Conservation (phyloP, 192 early-diverging fungal genomes). For the Neocallimastix lanati region DNA sequence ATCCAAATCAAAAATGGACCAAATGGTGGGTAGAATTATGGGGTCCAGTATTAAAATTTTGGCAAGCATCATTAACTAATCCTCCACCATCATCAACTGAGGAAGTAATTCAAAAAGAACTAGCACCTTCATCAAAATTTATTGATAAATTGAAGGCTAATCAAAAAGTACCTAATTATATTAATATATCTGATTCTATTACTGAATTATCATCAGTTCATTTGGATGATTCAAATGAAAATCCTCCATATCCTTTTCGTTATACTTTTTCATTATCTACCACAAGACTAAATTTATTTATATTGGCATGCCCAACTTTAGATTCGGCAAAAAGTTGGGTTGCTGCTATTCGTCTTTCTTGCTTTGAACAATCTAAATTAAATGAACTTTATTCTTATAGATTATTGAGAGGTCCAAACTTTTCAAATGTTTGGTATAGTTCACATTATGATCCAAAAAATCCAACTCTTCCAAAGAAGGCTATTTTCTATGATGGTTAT, state of each 20-base stretch:
- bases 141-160: not conserved
- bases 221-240: not conserved
- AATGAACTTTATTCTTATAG: constrained; percentile 13
- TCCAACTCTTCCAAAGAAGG: not conserved
- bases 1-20: not conserved
- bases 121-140: not conserved
- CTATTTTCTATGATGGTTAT: constrained; percentile 13
- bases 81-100: not conserved
- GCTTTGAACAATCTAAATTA: constrained; percentile 14
- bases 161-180: not conserved
- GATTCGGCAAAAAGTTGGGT: constrained; percentile 20
- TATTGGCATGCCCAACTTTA: constrained; percentile 12
- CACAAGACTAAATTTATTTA: constrained; percentile 8
- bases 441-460: constrained; percentile 9
- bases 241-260: not conserved
- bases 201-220: not conserved
- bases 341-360: constrained; percentile 16
- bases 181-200: not conserved
- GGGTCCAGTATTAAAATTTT: not conserved
- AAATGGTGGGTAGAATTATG: not conserved
- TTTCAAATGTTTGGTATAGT: constrained; percentile 8
- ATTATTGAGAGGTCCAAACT: constrained; percentile 8
- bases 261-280: not conserved
- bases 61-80: not conserved
- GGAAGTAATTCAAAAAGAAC: not conserved